phyloP scores from a whole-genome alignment of 345 rosid species.

The Viola odorata region DNA sequence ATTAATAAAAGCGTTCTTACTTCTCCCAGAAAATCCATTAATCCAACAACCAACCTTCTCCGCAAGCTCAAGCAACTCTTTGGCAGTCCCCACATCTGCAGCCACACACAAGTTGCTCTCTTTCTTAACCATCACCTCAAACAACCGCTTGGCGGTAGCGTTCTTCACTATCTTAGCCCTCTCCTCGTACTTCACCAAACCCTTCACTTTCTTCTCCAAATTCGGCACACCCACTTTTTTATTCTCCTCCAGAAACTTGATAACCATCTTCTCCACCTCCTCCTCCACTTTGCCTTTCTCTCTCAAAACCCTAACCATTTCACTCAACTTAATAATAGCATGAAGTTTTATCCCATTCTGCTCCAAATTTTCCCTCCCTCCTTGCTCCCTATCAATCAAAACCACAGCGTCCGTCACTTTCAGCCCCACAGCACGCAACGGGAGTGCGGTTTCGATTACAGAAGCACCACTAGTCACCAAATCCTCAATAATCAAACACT shows the following conservation, averaged over 20 bases:
- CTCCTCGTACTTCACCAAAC: slow-evolving; percentile 45
- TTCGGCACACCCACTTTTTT: slow-evolving; percentile 58
- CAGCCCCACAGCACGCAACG: slow-evolving; percentile 70
- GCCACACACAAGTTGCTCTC: slow-evolving; percentile 90
- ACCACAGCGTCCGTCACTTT: slow-evolving; percentile 85
- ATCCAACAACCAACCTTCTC: slow-evolving; percentile 49
- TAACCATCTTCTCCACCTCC: slow-evolving; percentile 50
- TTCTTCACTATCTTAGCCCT: slow-evolving; percentile 66
- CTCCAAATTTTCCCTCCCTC: slow-evolving; percentile 77
- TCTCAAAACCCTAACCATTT: slow-evolving; percentile 80
- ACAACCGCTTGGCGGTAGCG: slow-evolving; percentile 66
- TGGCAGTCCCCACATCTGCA: slow-evolving; percentile 90
- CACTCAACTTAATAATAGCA: slow-evolving; percentile 61
- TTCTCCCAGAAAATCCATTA: not conserved
- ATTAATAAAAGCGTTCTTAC: not conserved
- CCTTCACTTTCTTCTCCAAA: slow-evolving; percentile 40
- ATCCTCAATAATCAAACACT: slow-evolving; percentile 74
- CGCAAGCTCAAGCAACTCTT: slow-evolving; percentile 80
- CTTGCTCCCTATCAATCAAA: slow-evolving; percentile 85
- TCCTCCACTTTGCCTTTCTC: slow-evolving; percentile 73
- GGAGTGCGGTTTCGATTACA: slow-evolving; percentile 84
- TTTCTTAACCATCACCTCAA: slow-evolving; percentile 78
- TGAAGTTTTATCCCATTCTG: slow-evolving; percentile 74
- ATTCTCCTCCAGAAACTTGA: slow-evolving; percentile 74
- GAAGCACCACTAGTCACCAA: slow-evolving; percentile 89